phyloP scores from a whole-genome alignment of 2,329 filamentous ascomycete genomes.

The Thielaviopsis euricoi region DNA sequence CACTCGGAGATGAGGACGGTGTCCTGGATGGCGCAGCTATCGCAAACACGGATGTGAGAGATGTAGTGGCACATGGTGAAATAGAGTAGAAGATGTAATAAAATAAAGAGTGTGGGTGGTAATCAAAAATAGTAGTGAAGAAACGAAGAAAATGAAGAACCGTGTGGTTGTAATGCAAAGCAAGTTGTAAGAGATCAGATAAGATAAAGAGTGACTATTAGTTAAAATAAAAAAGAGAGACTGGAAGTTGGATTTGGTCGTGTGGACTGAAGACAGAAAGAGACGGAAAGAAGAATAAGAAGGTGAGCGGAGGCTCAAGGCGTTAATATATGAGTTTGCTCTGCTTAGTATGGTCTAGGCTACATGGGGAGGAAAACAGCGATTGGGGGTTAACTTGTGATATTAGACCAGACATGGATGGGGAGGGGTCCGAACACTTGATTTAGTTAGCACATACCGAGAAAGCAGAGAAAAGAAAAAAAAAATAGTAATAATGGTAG shows the following conservation, averaged over 20 bases:
- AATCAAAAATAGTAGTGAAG: background rate
- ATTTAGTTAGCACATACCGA: background rate
- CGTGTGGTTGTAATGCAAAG: background rate
- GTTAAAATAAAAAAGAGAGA: background rate
- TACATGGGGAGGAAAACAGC: background rate
- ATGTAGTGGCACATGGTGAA: conserved; percentile 23
- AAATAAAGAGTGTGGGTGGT: background rate
- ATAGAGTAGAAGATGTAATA: background rate
- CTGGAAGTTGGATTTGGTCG: background rate
- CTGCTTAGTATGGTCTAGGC: background rate
- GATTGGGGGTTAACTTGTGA: background rate
- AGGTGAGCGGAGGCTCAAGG: background rate
- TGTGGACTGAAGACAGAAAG: background rate
- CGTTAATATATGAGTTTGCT: background rate
- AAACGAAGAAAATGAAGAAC: background rate
- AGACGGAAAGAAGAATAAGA: background rate
- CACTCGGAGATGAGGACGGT: conserved; percentile 23
- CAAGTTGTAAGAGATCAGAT: background rate
- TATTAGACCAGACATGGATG: background rate
- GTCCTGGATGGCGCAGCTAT: conserved; percentile 19
- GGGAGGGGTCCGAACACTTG: background rate
- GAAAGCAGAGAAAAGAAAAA: background rate
- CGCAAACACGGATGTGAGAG: conserved; percentile 21
- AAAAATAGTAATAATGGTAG: too few species aligned
- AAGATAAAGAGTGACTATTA: background rate